Base-by-base conservation (phyloP, 306 rosid species). In the Carpinus viminea region DNA sequence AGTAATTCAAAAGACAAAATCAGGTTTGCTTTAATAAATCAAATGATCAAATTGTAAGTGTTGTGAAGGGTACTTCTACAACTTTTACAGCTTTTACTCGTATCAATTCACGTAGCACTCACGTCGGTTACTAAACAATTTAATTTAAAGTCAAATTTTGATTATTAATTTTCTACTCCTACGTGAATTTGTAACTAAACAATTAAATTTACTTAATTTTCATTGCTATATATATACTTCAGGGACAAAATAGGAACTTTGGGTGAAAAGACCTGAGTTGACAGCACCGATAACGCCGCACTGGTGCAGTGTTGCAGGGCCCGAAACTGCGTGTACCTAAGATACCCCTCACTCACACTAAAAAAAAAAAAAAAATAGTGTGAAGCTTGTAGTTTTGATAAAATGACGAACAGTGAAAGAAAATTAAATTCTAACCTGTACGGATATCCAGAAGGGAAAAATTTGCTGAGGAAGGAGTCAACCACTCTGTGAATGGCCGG, bases 401-500 rank as follows among this genome's bases (percentile, higher is more conserved):
- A 50, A 50, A 50, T 12, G 54, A 15, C 13, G 17, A 56, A 46
- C 7, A n/a, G 36, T 11, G 12, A 16, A 72, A 12, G 24, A n/a
- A 78, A 73, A 71, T 74, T 48, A 48, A 70, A 20, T 4, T 75
- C 28, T 2, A 5, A 88, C 99, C 98, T 93, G 81, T 91, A 89
- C 13, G 98, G 99, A 79, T 95, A 93, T 78, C 97, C 99, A 1
- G 96, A 93, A 48, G 99, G 99, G 46, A 91, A 93, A 88, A 95
- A 91, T 17, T 86, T 93, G 78, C 82, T 86, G 70, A 86, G 85
- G 82, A 95, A 93, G 21, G 92, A 89, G 45, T 88, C 93, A 41
- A 72, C 96, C n/a, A 85, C 65, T 80, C 79, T 92, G 17, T 83
- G 89, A 73, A 77, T 74, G 16, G 85, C 75, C 7, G 97, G 87